A percentile compares a stretch with the other conserved stretches of the same genome.
These are phyloP conservation scores for Hymenoscyphus albidus DNA, from an alignment of 2,329 filamentous ascomycete genomes.

Conservation along the genomic window DNA sequence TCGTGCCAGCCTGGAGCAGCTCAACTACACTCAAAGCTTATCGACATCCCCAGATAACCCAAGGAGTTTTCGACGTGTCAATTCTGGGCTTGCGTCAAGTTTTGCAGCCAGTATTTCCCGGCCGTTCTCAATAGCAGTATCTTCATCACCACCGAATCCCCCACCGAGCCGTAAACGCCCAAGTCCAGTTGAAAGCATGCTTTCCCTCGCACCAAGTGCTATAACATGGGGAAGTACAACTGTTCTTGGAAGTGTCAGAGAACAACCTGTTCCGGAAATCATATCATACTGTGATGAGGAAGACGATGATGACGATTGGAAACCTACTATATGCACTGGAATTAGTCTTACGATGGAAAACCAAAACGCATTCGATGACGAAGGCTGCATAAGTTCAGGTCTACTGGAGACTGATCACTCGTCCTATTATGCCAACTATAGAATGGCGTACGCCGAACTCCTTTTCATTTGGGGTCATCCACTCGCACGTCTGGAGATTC, in stretches of 20 bases:
- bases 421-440: slow-evolving; percentile 54
- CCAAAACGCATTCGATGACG: slow-evolving; percentile 63
- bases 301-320: slow-evolving; percentile 21
- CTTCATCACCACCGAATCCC: slow-evolving; percentile 45
- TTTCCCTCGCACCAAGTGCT: slow-evolving; percentile 47
- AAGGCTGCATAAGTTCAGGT: slow-evolving; percentile 59
- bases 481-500: slow-evolving; percentile 59
- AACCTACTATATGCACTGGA: slow-evolving; percentile 27
- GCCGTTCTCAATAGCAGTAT: slow-evolving; percentile 32
- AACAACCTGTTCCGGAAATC: slow-evolving; percentile 26
- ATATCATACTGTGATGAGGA: slow-evolving; percentile 34
- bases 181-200: slow-evolving; percentile 59
- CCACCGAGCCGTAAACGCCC: slow-evolving; percentile 48
- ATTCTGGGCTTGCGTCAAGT: slow-evolving; percentile 52
- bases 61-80: slow-evolving; percentile 47
- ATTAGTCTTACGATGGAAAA: slow-evolving; percentile 52
- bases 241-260: slow-evolving; percentile 37
- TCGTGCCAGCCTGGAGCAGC: slow-evolving; percentile 45
- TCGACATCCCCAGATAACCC: slow-evolving; percentile 58
- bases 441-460: slow-evolving; percentile 64
- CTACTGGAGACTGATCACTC: slow-evolving; percentile 50
- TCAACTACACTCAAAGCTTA: slow-evolving; percentile 46
- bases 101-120: slow-evolving; percentile 53
- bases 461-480: slow-evolving; percentile 64
- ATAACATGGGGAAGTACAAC: slow-evolving; percentile 39